Base-by-base conservation (phyloP, 257 asterid genomes). In the Petunia axillaris region DNA sequence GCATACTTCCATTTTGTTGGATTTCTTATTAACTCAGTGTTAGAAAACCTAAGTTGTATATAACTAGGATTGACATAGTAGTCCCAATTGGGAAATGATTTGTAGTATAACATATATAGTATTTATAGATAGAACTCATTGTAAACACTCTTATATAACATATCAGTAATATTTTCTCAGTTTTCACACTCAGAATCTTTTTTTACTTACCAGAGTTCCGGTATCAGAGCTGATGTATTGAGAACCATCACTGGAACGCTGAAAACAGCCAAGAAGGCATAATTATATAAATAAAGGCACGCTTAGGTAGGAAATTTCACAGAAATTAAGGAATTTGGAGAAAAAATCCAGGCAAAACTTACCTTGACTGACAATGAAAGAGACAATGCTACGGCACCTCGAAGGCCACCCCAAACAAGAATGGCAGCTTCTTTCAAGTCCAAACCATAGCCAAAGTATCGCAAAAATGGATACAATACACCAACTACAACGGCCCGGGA, bases 331-430 rank as follows among this genome's bases (percentile, higher is more conserved):
- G 76, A 64, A 79, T 13, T 40, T 57, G 60, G 64, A 35, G 70
- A 58, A 38, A 25, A 65, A 50, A 52, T 14, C 55, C 6, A 54
- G 76, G 64, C 65, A 79, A 40, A 83, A 82, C 93, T 82, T 88
- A 83, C 99, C 94, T 93, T 93, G 64, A 93, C 89, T 14, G 99
- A 93, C 66, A 95, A 90, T 15, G 98, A 83, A 81, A 95, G 95
- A 16, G 99, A 79, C 84, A 95, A 83, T 13, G 99, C 97, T 64
- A 95, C 98, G 43, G 97, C 95, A 78, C 99, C 99, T 59, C 99
- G 99, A 81, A 95, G 87, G 80, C 99, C 99, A 84, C 98, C 89
- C 99, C 99, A 95, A 13, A 89, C 90, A 80, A 95, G 97, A 87
- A 95, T 88, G 75, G 82, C 82, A 82, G 97, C 97, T 86, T 95